Evolutionary conservation across 306 rosid species (phyloP).

Genomic region (Cyclanthera cordifolia): DNA sequence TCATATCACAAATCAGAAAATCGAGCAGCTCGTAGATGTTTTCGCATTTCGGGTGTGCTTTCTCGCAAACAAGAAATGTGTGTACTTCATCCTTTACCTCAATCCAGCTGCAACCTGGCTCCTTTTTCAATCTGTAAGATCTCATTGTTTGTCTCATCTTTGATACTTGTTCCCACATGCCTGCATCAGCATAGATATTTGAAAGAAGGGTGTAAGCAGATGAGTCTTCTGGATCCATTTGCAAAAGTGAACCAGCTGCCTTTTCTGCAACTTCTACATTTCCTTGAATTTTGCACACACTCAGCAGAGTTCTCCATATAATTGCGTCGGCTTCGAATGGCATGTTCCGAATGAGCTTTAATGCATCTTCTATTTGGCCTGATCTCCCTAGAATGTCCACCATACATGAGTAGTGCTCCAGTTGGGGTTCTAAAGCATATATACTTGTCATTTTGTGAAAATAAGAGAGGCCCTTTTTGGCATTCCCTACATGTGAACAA

Average conservation of each 20-base stretch:
- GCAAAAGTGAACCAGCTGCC: slow-evolving; percentile 40
- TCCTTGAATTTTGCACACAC: slow-evolving; percentile 62
- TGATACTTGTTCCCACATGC: slow-evolving; percentile 69
- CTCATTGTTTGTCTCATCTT: slow-evolving; percentile 60
- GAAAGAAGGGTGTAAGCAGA: slow-evolving; percentile 61
- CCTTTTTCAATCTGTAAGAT: slow-evolving; percentile 47
- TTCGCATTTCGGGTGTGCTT: slow-evolving; percentile 67
- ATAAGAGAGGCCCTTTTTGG: slow-evolving; percentile 42
- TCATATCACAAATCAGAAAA: slow-evolving; percentile 57
- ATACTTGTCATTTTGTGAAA: slow-evolving; percentile 44
- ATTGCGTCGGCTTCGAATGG: slow-evolving; percentile 69
- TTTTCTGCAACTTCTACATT: slow-evolving; percentile 66
- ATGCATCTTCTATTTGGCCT: slow-evolving; percentile 50
- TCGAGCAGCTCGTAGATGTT: slow-evolving; percentile 48
- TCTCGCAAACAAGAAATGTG: slow-evolving; percentile 66
- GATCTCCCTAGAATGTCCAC: slow-evolving; percentile 80
- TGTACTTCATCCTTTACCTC: slow-evolving; percentile 71
- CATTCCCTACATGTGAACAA: slow-evolving; percentile 68
- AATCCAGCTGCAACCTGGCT: slow-evolving; percentile 95
- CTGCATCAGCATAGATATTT: slow-evolving; percentile 54
- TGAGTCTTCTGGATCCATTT: slow-evolving; percentile 69
- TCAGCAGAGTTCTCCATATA: slow-evolving; percentile 72
- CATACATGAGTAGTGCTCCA: slow-evolving; percentile 84
- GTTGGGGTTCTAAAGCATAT: slow-evolving; percentile 53
- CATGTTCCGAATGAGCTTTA: slow-evolving; percentile 63